Evolutionary conservation across 1,284 basidiomycete genomes (phyloP), one percentile per base, ranked within the genome.

Genomic region (Gastroboletus turbinatus): DNA sequence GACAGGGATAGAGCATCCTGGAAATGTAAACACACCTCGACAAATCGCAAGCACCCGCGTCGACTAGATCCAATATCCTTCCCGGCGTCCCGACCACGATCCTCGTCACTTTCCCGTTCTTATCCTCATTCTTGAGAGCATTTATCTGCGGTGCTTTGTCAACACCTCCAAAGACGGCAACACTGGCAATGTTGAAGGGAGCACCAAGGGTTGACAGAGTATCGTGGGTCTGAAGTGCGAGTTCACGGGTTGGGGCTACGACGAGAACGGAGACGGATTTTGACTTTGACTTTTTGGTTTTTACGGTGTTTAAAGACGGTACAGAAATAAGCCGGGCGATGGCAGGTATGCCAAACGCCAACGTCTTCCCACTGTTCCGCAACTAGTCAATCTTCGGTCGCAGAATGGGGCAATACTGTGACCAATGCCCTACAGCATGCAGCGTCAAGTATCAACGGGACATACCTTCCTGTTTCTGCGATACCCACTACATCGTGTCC

Each of bases 281-380:
- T 45, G 68, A 69, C 61, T 73, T 74, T 23, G 62, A 58, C 47
- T 76, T 75, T 61, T 78, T 70, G 49, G 67, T 58, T 54, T 63
- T 63, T 33, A 50, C 56, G 46, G 58, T 53, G 42, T 56, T 61
- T 40, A 59, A 61, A 6, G 54, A 55, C 1, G 63, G 52, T 4
- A 66, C 60, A 23, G 77, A 74, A 44, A 94, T 77, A 25, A 94
- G 81, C 35, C 82, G 84, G 53, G 87, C 77, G 40, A 96, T 62
- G 1, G 92, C 92, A 10, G 96, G 96, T 35, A 99, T 85, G 47
- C 95, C 96, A 68, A 99, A 99, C 1, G 95, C 93, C 17, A 98
- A 82, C 0, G 96, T 99, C 78, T 99, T 99, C 10, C 96, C 97
- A 62, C 90, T 91, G 70, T 65, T 45, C 42, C 43, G 23, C 29